Evolutionary conservation across 371 early-diverging fungal genomes (phyloP).

Genomic region (Capillidium heterosporum): DNA sequence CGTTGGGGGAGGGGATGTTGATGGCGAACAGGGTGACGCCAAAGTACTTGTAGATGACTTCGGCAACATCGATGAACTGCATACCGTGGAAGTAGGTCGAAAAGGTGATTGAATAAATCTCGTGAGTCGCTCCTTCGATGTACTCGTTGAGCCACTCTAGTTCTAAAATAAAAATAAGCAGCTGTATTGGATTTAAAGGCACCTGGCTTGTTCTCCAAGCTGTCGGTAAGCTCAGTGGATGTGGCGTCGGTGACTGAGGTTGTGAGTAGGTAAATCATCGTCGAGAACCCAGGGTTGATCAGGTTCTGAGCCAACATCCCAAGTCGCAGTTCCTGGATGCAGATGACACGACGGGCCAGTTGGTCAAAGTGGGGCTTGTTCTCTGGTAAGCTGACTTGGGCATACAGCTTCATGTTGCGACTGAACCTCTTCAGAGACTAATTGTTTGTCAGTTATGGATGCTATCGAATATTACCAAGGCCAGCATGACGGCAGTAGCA

Average conservation of each 20-base stretch:
- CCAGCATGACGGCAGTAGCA: constrained; percentile 41
- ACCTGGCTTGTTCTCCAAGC: constrained; percentile 6
- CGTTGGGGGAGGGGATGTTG: constrained; percentile 12
- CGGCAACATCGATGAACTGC: constrained; percentile 24
- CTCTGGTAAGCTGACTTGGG: constrained; percentile 38
- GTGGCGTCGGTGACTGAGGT: constrained; percentile 32
- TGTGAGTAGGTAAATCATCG: constrained; percentile 33
- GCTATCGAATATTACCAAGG: constrained; percentile 15
- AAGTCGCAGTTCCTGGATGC: constrained; percentile 47
- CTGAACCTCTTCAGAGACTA: constrained; percentile 38
- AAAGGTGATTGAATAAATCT: constrained; percentile 34
- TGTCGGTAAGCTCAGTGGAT: constrained; percentile 16
- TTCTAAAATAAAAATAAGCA: neutral
- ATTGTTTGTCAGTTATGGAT: neutral
- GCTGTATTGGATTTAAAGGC: too few relatives aligned
- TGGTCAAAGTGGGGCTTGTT: constrained; percentile 42
- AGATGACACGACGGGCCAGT: constrained; percentile 38
- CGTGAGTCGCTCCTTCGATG: constrained; percentile 29
- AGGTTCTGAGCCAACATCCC: constrained; percentile 43
- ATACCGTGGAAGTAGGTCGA: constrained; percentile 21
- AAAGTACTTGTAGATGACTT: constrained; percentile 24
- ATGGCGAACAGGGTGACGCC: constrained; percentile 35
- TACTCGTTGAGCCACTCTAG: constrained; percentile 32
- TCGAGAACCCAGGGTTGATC: constrained; percentile 40
- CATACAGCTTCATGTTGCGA: constrained; percentile 23